Conservation (phyloP, 2,329 filamentous ascomycete species). For the Metarhizium guizhouense region DNA sequence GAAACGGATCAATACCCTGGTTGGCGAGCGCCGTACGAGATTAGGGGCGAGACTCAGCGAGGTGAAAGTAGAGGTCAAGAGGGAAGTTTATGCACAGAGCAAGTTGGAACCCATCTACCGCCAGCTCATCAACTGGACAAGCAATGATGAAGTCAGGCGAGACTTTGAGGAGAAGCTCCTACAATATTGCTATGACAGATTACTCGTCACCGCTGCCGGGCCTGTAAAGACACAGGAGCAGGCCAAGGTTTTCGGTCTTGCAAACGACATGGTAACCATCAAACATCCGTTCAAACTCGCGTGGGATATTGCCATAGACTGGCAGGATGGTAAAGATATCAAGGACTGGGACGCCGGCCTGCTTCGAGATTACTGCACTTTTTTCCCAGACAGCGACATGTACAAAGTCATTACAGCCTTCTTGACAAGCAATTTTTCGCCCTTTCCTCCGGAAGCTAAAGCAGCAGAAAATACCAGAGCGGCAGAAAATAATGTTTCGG, state of each 20-base stretch:
- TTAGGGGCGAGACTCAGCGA: slow-evolving; percentile 76
- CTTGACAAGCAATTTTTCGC: slow-evolving; percentile 73
- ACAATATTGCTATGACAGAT: slow-evolving; percentile 67
- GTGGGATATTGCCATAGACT: slow-evolving; percentile 87
- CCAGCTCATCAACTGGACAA: slow-evolving; percentile 81
- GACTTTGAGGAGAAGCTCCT: slow-evolving; percentile 86
- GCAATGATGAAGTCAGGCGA: slow-evolving; percentile 75
- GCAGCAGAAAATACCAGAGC: slow-evolving; percentile 11
- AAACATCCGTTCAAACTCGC: slow-evolving; percentile 83
- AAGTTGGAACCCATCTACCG: slow-evolving; percentile 73
- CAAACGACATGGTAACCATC: slow-evolving; percentile 91
- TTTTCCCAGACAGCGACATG: slow-evolving; percentile 79
- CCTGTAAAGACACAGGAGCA: slow-evolving; percentile 61
- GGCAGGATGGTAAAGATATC: slow-evolving; percentile 69
- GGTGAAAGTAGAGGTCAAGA: slow-evolving; percentile 79
- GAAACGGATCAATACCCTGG: slow-evolving; percentile 79
- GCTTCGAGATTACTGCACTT: slow-evolving; percentile 69
- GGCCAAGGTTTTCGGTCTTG: slow-evolving; percentile 63
- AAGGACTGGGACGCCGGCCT: slow-evolving; percentile 69
- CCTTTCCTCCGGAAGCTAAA: slow-evolving; percentile 49
- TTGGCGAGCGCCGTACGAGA: slow-evolving; percentile 79
- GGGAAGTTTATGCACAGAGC: slow-evolving; percentile 70
- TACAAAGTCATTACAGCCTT: slow-evolving; percentile 76
- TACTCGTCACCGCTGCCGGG: slow-evolving; percentile 58
- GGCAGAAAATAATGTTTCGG: slow-evolving; percentile 28